Conservation (phyloP, 1,139 yeast genomes). For the Blastobotrys arbuscula region DNA sequence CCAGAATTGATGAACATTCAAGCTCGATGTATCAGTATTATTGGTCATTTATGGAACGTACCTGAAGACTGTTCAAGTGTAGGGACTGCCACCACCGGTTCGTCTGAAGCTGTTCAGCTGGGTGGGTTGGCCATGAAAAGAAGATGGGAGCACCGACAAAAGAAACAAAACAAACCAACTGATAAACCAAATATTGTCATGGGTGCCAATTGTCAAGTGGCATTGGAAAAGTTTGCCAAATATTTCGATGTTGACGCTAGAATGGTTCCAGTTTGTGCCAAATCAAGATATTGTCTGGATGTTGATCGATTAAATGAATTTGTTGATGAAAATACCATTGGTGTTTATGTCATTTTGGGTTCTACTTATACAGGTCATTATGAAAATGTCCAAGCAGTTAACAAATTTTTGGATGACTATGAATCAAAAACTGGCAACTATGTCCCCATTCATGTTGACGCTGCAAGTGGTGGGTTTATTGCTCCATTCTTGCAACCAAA, state of each 20-base stretch:
- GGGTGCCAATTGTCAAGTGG: slow-evolving; percentile 96
- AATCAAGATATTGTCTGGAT: slow-evolving; percentile 62
- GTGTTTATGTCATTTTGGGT: slow-evolving; percentile 82
- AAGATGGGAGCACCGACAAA: slow-evolving; percentile 69
- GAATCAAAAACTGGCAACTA: slow-evolving; percentile 62
- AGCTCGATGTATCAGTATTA: slow-evolving; percentile 72
- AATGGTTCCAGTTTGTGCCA: slow-evolving; percentile 56
- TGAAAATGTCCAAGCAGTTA: slow-evolving; percentile 64
- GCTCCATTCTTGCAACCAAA: slow-evolving; percentile 80
- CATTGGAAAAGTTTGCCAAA: slow-evolving; percentile 87
- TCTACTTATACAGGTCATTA: slow-evolving; percentile 92
- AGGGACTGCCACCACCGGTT: slow-evolving; percentile 92
- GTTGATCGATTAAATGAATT: slow-evolving; percentile 51
- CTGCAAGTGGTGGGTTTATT: slow-evolving; percentile 85
- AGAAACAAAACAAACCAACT: slow-evolving; percentile 52
- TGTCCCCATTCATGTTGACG: slow-evolving; percentile 86
- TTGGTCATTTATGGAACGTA: slow-evolving; percentile 79
- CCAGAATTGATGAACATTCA: slow-evolving; percentile 80
- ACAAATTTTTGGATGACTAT: slow-evolving; percentile 57
- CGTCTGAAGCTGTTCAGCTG: slow-evolving; percentile 88
- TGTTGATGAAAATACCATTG: slow-evolving; percentile 88
- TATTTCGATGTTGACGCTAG: slow-evolving; percentile 90
- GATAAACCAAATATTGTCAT: slow-evolving; percentile 77
- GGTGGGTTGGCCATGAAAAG: slow-evolving; percentile 93
- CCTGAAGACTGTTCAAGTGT: slow-evolving; percentile 52